Evolutionary conservation across 2,329 filamentous ascomycete species (phyloP).

Genomic region (Colletotrichum spinosum): DNA sequence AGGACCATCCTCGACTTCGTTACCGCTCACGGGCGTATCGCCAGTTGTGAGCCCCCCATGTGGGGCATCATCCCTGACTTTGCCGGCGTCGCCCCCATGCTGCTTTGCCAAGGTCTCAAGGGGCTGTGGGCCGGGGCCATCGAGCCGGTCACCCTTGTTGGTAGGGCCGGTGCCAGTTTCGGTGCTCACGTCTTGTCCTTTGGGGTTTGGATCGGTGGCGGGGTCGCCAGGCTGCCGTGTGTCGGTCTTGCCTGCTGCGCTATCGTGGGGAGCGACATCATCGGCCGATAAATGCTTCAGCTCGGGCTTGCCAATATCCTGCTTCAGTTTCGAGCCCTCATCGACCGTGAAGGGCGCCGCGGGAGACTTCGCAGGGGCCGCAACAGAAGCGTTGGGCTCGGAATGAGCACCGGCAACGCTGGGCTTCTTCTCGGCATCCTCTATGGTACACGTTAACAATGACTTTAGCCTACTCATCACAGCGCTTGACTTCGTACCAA

Average conservation of each 20-base stretch:
- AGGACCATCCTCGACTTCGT: conserved; percentile 38
- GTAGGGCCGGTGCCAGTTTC: conserved; percentile 47
- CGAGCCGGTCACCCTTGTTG: conserved; percentile 48
- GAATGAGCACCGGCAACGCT: conserved; percentile 4
- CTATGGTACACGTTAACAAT: conserved; percentile 6
- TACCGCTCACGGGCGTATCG: conserved; percentile 27
- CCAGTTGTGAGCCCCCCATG: no score
- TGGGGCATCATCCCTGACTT: conserved; percentile 13
- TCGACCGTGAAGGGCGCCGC: conserved; percentile 2
- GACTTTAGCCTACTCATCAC: background rate
- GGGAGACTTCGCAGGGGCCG: background rate
- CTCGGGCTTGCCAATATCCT: conserved; percentile 41
- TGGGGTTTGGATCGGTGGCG: conserved; percentile 47
- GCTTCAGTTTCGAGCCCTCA: background rate
- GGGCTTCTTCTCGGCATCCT: conserved; percentile 24
- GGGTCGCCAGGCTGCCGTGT: conserved; percentile 52
- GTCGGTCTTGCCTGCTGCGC: conserved; percentile 50
- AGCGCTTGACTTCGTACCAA: conserved; percentile 53
- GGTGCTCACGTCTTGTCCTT: conserved; percentile 51
- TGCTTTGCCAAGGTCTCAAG: conserved; percentile 51
- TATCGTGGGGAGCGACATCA: conserved; percentile 37
- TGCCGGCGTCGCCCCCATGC: conserved; percentile 48
- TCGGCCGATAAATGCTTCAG: conserved; percentile 39
- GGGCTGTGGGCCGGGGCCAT: conserved; percentile 57
- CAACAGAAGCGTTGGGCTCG: background rate